Conservation (phyloP, 306 rosid species). For the Vigna hirtella region DNA sequence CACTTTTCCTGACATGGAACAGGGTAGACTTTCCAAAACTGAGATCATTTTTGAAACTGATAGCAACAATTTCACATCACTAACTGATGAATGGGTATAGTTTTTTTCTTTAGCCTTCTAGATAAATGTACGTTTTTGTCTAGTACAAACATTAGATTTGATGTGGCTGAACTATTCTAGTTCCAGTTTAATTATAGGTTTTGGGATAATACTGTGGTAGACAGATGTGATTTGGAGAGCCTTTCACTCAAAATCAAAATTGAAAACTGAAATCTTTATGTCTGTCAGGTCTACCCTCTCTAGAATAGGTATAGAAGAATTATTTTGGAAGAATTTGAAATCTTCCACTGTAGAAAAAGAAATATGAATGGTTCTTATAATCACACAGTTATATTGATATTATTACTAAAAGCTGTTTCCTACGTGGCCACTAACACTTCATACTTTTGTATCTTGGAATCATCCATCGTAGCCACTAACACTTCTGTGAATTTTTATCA, state of each 20-base stretch:
- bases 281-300: conserved; percentile 8
- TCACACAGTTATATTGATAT: conserved; percentile 12
- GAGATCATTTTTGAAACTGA: conserved; percentile 37
- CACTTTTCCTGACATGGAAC: conserved; percentile 42
- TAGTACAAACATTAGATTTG: neutral
- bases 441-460: conserved; percentile 14
- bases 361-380: conserved; percentile 33
- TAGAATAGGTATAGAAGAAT: conserved; percentile 1
- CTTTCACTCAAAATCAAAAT: neutral
- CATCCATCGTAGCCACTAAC: conserved; percentile 10
- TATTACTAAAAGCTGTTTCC: conserved; percentile 10
- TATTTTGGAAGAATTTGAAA: conserved; percentile 35
- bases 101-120: conserved; percentile 52
- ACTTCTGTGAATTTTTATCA: conserved; percentile 1
- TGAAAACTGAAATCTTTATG: neutral
- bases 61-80: conserved; percentile 37
- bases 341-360: conserved; percentile 5
- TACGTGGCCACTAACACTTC: conserved; percentile 11
- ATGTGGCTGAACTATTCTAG: conserved; percentile 3
- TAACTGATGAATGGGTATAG: conserved; percentile 48
- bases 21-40: conserved; percentile 42
- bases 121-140: conserved; percentile 22
- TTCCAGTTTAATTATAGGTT: conserved; percentile 21
- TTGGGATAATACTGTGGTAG: conserved; percentile 18
- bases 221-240: conserved; percentile 23